Conservation (phyloP, 2,329 filamentous ascomycete genomes). For the Apiospora malaysiana region DNA sequence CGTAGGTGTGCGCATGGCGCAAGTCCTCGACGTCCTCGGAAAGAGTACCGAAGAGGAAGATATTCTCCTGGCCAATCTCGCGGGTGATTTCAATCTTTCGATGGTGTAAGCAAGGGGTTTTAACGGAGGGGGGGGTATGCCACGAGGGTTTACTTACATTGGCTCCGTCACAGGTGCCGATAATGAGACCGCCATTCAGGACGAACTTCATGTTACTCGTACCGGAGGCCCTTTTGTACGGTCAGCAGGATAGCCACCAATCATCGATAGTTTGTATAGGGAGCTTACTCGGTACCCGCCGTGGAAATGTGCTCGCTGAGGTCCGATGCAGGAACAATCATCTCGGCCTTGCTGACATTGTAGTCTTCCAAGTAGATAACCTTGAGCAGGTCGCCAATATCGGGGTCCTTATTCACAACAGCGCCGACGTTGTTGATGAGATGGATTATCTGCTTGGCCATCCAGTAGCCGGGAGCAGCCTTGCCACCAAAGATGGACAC, state of each 20-base stretch:
- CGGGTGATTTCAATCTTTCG: constrained; percentile 89
- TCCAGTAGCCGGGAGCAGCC: constrained; percentile 98
- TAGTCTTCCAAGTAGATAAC: constrained; percentile 98
- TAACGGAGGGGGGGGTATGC: background rate
- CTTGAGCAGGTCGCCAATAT: constrained; percentile 93
- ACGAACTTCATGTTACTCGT: constrained; percentile 99
- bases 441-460: constrained; percentile 99
- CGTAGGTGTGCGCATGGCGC: constrained; percentile 87
- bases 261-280: constrained; percentile 15
- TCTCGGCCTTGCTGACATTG: constrained; percentile 99
- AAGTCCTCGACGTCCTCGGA: constrained; percentile 97
- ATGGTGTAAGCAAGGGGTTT: constrained; percentile 13
- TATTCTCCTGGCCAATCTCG: constrained; percentile 95
- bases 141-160: constrained; percentile 68
- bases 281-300: constrained; percentile 81
- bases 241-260: constrained; percentile 27
- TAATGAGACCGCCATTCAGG: constrained; percentile 94
- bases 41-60: constrained; percentile 97
- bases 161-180: constrained; percentile 96
- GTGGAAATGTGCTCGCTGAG: constrained; percentile 99
- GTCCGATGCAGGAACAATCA: constrained; percentile 92
- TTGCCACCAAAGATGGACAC: constrained; percentile 98
- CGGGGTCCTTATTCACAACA: constrained; percentile 90
- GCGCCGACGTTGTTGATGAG: constrained; percentile 90
- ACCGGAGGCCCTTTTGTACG: constrained; percentile 63